Evolutionary conservation across 495 filamentous ascomycete species (phyloP).

Genomic region (Lentithecium fluviatile): DNA sequence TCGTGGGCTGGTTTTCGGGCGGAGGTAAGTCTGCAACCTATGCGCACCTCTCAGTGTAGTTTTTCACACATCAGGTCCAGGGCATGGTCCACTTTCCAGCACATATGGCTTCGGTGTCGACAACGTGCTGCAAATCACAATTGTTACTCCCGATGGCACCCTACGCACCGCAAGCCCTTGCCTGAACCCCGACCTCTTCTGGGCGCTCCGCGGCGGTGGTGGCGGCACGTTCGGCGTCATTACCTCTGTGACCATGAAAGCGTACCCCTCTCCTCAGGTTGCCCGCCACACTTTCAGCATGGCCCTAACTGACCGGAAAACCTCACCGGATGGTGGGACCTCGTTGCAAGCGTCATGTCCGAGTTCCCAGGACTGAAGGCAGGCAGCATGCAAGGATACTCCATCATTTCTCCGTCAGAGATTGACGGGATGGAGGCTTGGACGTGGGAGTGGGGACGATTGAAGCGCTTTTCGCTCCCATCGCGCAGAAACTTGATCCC

Average conservation of each 20-base stretch:
- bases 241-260: constrained; percentile 10
- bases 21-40: constrained; percentile 9
- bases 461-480: neutral
- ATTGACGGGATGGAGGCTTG: neutral
- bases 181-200: constrained; percentile 22
- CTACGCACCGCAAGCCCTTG: constrained; percentile 5
- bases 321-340: neutral
- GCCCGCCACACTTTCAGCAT: neutral
- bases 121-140: constrained; percentile 7
- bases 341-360: neutral
- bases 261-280: neutral
- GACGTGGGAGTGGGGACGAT: neutral
- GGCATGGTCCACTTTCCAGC: constrained; percentile 6
- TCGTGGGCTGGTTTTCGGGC: constrained; percentile 19
- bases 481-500: neutral
- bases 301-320: neutral
- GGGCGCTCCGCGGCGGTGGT: constrained; percentile 20
- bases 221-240: constrained; percentile 23
- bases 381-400: constrained; percentile 1
- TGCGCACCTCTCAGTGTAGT: too few species aligned
- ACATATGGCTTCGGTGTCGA: constrained; percentile 20
- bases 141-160: constrained; percentile 17
- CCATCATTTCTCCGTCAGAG: neutral
- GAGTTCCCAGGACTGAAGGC: neutral
- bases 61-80: neutral